A percentile compares a stretch with the other conserved stretches of the same genome.
Evolutionary conservation across 2,329 filamentous ascomycete genomes (phyloP).

Genomic region (Colletotrichum nymphaeae): DNA sequence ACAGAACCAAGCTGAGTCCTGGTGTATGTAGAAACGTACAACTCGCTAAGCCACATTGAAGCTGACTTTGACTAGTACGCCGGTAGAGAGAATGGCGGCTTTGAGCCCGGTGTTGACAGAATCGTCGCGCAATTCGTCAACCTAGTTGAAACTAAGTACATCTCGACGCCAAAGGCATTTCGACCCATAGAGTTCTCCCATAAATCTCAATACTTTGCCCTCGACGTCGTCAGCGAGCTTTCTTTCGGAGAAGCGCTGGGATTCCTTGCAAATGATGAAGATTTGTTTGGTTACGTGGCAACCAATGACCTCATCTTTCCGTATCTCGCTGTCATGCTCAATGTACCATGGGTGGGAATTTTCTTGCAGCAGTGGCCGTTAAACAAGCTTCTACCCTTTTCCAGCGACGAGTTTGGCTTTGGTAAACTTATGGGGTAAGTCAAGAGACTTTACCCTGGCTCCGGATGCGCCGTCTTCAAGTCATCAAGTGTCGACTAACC

Average conservation of each 20-base stretch:
- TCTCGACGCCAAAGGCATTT: slow-evolving; percentile 7
- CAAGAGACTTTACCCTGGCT: background rate
- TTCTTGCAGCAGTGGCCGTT: slow-evolving; percentile 38
- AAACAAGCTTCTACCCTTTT: slow-evolving; percentile 39
- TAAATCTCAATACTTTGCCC: slow-evolving; percentile 34
- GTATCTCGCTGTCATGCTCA: slow-evolving; percentile 35
- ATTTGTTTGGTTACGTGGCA: slow-evolving; percentile 39
- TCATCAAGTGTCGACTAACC: background rate
- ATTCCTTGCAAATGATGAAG: slow-evolving; percentile 39
- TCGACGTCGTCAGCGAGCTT: slow-evolving; percentile 43
- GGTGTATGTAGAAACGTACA: slow-evolving; percentile 10
- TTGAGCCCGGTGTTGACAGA: slow-evolving; percentile 22
- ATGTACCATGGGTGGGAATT: slow-evolving; percentile 39
- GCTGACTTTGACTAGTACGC: slow-evolving; percentile 10
- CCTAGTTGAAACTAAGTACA: slow-evolving; percentile 28
- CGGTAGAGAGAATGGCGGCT: slow-evolving; percentile 27
- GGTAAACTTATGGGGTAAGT: slow-evolving; percentile 43
- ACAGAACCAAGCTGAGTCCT: slow-evolving; percentile 35
- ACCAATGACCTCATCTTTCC: slow-evolving; percentile 31
- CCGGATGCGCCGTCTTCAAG: too few species aligned
- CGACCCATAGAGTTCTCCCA: slow-evolving; percentile 32
- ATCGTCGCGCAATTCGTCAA: slow-evolving; percentile 17
- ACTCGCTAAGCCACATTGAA: background rate
- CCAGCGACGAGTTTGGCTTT: slow-evolving; percentile 47
- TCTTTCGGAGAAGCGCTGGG: slow-evolving; percentile 43